Percentiles rank a stretch among this genome's conserved stretches.
Conservation (phyloP, 1,284 basidiomycete genomes). For the Fomitopsis betulina region DNA sequence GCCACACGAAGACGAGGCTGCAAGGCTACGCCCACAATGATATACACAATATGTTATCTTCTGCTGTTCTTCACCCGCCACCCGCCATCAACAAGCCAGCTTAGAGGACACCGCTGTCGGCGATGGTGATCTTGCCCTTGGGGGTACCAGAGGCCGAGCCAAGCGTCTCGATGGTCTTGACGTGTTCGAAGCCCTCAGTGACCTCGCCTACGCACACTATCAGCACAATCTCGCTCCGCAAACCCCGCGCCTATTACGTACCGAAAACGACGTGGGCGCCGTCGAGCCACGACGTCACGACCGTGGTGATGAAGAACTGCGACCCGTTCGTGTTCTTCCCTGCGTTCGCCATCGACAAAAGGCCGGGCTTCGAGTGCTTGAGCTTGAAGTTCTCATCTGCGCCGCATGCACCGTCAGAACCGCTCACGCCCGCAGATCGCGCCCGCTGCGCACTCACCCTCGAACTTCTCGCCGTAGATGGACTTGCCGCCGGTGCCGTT, state of each 20-base stretch:
- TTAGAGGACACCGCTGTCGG: conserved; percentile 47
- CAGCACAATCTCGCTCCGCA: not conserved
- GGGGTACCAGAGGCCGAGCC: conserved; percentile 51
- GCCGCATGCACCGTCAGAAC: conserved; percentile 1
- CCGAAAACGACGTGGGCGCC: conserved; percentile 82
- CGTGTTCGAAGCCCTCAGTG: conserved; percentile 47
- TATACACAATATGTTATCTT: conserved; percentile 4
- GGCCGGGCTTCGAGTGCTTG: conserved; percentile 80
- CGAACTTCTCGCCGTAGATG: conserved; percentile 87
- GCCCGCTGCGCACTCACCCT: conserved; percentile 36
- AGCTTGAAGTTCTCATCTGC: conserved; percentile 83
- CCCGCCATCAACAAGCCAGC: not conserved
- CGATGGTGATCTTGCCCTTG: conserved; percentile 45
- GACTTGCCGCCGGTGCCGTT: conserved; percentile 92
- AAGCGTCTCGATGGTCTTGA: conserved; percentile 57
- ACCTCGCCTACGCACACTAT: conserved; percentile 49
- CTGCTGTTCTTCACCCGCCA: not conserved
- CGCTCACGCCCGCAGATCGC: not conserved
- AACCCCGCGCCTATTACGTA: conserved; percentile 21
- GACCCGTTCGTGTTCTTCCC: conserved; percentile 70
- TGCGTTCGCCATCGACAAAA: conserved; percentile 89
- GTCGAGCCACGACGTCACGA: conserved; percentile 70
- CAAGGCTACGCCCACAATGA: not conserved
- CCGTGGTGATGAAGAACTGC: conserved; percentile 68
- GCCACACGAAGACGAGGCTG: not conserved